phyloP scores from a whole-genome alignment of 805 yeast genomes.

The Spathaspora arborariae region DNA sequence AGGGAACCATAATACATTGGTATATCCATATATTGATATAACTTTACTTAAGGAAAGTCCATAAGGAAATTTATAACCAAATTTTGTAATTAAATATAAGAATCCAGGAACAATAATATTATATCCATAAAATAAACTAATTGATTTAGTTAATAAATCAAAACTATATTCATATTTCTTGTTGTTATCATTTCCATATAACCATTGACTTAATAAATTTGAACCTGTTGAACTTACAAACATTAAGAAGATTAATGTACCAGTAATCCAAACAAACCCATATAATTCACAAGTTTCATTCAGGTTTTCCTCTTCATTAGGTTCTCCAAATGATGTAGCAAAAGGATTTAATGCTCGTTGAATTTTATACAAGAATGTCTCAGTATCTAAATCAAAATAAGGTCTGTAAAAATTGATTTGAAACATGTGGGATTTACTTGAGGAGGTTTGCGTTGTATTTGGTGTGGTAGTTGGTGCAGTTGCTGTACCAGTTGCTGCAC shows the following conservation, averaged over 20 bases:
- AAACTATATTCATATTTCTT: constrained; percentile 56
- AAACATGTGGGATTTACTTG: constrained; percentile 38
- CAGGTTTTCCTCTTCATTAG: constrained; percentile 9
- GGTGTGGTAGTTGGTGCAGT: constrained; percentile 1
- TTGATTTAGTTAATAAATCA: constrained; percentile 60
- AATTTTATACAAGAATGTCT: constrained; percentile 54
- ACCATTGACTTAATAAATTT: constrained; percentile 55
- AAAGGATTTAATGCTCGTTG: constrained; percentile 56
- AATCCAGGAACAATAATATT: constrained; percentile 60
- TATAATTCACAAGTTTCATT: constrained; percentile 47
- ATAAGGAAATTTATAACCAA: constrained; percentile 48
- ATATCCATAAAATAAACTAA: constrained; percentile 73
- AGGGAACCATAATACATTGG: constrained; percentile 84
- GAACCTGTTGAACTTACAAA: constrained; percentile 75
- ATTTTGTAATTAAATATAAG: constrained; percentile 50
- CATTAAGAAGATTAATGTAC: constrained; percentile 68
- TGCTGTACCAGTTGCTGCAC: background rate
- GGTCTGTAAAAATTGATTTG: constrained; percentile 57
- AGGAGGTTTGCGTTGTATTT: background rate
- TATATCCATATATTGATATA: constrained; percentile 79
- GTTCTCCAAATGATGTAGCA: constrained; percentile 11
- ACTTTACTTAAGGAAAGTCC: constrained; percentile 53
- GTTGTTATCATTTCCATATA: constrained; percentile 35
- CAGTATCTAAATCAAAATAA: constrained; percentile 67
- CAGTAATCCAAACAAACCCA: constrained; percentile 90